These are phyloP conservation scores for Bolboschoenoplectus hybrid DNA, from an alignment of 202 grass and related monocot species.

Conservation along the genomic window DNA sequence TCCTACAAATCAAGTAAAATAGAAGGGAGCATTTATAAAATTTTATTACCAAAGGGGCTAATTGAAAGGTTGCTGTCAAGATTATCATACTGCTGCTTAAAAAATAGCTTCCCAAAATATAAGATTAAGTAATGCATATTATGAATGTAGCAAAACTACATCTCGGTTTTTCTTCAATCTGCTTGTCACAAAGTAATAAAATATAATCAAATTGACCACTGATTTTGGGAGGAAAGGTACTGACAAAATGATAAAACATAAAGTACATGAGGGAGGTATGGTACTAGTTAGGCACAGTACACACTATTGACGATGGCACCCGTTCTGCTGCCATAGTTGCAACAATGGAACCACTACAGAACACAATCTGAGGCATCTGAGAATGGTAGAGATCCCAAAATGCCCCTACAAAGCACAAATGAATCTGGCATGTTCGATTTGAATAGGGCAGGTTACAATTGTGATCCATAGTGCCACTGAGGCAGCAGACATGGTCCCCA, in stretches of 20 bases:
- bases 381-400: neutral
- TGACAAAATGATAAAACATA: neutral
- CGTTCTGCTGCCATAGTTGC: neutral
- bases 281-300: neutral
- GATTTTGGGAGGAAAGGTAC: neutral
- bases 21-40: neutral
- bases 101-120: neutral
- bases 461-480: neutral
- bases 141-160: neutral
- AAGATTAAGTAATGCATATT: neutral
- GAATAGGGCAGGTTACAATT: neutral
- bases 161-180: neutral
- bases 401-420: neutral
- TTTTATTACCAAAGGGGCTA: neutral
- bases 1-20: constrained; percentile 49
- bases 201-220: constrained; percentile 5
- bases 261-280: neutral
- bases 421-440: neutral
- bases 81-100: neutral
- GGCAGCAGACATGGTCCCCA: neutral
- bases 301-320: neutral
- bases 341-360: neutral
- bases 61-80: neutral
- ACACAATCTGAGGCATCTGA: neutral
- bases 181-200: neutral